Conservation (phyloP, 441 rosid genomes). For the Eruca vesicaria region DNA sequence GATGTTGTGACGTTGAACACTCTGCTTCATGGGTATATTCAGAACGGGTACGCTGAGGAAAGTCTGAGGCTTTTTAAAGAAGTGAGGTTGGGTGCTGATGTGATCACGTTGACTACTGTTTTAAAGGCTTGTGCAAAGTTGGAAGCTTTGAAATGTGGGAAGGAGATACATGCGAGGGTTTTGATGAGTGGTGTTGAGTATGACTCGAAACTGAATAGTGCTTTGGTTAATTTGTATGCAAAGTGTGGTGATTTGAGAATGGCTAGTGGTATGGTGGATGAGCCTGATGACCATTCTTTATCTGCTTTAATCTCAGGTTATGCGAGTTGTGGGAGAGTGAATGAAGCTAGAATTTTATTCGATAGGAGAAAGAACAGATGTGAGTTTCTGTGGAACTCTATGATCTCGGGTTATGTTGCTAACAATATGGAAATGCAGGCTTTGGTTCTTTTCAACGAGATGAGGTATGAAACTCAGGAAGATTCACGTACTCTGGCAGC, state of each 20-base stretch:
- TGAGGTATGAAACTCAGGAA: slow-evolving; percentile 47
- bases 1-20: slow-evolving; percentile 55
- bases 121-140: slow-evolving; percentile 59
- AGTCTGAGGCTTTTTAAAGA: slow-evolving; percentile 62
- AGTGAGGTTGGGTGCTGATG: slow-evolving; percentile 41
- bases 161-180: slow-evolving; percentile 68
- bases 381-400: slow-evolving; percentile 29
- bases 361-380: slow-evolving; percentile 39
- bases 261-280: slow-evolving; percentile 49
- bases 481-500: slow-evolving; percentile 45
- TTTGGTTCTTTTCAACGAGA: slow-evolving; percentile 48
- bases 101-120: slow-evolving; percentile 56
- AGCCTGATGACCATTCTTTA: slow-evolving; percentile 69
- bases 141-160: slow-evolving; percentile 56
- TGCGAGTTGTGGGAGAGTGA: slow-evolving; percentile 58
- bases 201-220: slow-evolving; percentile 60
- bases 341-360: slow-evolving; percentile 58
- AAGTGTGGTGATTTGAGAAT: slow-evolving; percentile 65
- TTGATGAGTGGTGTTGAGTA: slow-evolving; percentile 42
- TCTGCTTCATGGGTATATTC: slow-evolving; percentile 57
- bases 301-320: slow-evolving; percentile 78
- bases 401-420: not conserved
- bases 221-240: slow-evolving; percentile 67
- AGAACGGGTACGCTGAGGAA: slow-evolving; percentile 44
- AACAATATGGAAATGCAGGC: slow-evolving; percentile 59